phyloP scores from a whole-genome alignment of 2,329 filamentous ascomycete species.

The Aspergillus novofumigatus region DNA sequence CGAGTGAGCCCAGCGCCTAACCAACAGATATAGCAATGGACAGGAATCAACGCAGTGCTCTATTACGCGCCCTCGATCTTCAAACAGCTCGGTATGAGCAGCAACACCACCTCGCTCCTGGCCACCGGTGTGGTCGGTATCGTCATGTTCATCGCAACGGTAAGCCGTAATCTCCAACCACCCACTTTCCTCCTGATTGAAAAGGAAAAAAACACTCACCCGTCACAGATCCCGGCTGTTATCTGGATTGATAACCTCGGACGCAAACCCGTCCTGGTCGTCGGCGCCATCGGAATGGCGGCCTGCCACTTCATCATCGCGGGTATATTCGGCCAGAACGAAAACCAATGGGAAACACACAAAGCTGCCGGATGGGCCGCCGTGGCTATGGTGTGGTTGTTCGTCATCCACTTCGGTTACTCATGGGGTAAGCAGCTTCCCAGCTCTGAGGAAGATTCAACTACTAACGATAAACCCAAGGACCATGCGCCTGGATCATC shows the following conservation, averaged over 20 bases:
- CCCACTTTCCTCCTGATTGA: background rate
- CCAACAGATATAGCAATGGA: background rate
- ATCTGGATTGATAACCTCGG: constrained; percentile 31
- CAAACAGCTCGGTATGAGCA: constrained; percentile 18
- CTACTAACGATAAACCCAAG: background rate
- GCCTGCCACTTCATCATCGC: constrained; percentile 66
- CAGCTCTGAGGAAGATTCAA: background rate
- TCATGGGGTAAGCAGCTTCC: constrained; percentile 52
- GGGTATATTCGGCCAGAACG: constrained; percentile 59
- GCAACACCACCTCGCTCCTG: constrained; percentile 24
- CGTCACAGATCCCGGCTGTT: constrained; percentile 25
- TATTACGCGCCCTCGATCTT: constrained; percentile 18
- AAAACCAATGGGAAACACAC: constrained; percentile 54
- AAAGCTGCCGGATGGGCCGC: constrained; percentile 63
- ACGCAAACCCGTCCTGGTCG: constrained; percentile 28
- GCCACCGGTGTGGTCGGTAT: constrained; percentile 30
- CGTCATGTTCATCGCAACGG: constrained; percentile 22
- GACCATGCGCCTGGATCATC: constrained; percentile 67
- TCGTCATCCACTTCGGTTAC: constrained; percentile 68
- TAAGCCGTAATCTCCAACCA: background rate
- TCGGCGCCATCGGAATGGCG: constrained; percentile 63
- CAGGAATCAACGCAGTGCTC: background rate
- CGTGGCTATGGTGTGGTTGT: constrained; percentile 57
- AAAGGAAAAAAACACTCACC: background rate
- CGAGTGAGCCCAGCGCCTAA: background rate